Base-by-base conservation (phyloP, 1,284 basidiomycete genomes). In the Athelia sp. region DNA sequence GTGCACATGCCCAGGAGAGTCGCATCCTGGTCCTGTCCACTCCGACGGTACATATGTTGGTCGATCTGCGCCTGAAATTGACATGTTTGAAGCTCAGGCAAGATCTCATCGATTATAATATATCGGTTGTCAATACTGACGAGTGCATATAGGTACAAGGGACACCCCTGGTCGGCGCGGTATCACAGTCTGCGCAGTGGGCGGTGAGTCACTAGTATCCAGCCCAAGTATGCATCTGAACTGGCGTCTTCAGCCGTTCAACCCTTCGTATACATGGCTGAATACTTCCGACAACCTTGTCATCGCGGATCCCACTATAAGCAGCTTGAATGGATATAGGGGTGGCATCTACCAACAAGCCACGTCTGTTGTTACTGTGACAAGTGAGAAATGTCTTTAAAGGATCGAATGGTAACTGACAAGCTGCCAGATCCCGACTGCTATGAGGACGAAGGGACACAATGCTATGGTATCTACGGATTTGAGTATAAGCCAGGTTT, bases 31-130 rank as follows among this genome's bases (percentile, higher is more conserved):
- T 2, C 87, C 85, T 15, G 66, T 73, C 29, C 58, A 65, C 46
- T 53, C 55, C 15, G 67, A 65, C 17, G 67, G 83, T 26, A 73
- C 75, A 2, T 86, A 75, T 54, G 76, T 80, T 3, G 87, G 85
- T 19, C 74, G 86, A 50, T 65, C 76, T 2, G 81, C 84, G 1
- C 84, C 85, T 0, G 84, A 87, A 59, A 84, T 87, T 48, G 82
- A 86, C 68, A 71, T 86, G 15, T 75, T 87, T 55, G 84, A 87
- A 60, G 77, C 81, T 9, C 58, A 59, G 53, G 61, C 63, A 49
- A 61, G 61, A 34, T n/a, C n/a, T n/a, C n/a, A n/a, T n/a, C n/a
- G n/a, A n/a, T n/a, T n/a, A n/a, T n/a, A n/a, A n/a, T n/a, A n/a
- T n/a, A n/a, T n/a, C n/a, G n/a, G n/a, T n/a, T n/a, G n/a, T n/a